Conservation (phyloP, 2,329 filamentous ascomycete genomes). For the Calonectria pseudoreteaudii region DNA sequence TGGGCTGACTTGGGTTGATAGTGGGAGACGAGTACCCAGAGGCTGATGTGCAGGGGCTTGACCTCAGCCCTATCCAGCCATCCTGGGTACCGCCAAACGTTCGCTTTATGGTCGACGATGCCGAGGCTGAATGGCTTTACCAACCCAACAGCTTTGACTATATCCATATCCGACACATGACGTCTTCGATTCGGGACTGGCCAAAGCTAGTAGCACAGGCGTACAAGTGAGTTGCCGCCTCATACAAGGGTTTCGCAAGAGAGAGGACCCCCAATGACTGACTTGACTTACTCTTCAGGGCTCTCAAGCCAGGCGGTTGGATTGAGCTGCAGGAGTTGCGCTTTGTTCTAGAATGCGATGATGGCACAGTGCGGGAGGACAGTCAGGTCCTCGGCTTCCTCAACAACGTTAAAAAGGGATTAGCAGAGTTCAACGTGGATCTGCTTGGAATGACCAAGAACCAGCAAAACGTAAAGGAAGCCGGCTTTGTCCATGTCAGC, state of each 20-base stretch:
- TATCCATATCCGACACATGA: constrained; percentile 48
- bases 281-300: neutral
- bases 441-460: constrained; percentile 5
- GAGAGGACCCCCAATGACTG: neutral
- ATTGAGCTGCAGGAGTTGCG: constrained; percentile 56
- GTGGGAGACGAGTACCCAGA: constrained; percentile 49
- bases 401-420: constrained; percentile 22
- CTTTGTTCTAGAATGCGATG: constrained; percentile 47
- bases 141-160: constrained; percentile 37
- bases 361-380: constrained; percentile 40
- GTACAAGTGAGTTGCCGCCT: constrained; percentile 35
- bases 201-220: constrained; percentile 34
- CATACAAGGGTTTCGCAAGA: neutral
- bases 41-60: constrained; percentile 51
- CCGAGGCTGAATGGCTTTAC: constrained; percentile 63
- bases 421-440: constrained; percentile 1
- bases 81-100: constrained; percentile 66
- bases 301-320: constrained; percentile 58
- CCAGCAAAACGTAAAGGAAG: neutral
- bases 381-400: constrained; percentile 35
- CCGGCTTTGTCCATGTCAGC: neutral
- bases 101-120: constrained; percentile 68
- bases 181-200: constrained; percentile 46
- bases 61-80: constrained; percentile 56
- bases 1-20: neutral